phyloP scores from a whole-genome alignment of 768 basidiomycete species.

The Serendipita sp. region DNA sequence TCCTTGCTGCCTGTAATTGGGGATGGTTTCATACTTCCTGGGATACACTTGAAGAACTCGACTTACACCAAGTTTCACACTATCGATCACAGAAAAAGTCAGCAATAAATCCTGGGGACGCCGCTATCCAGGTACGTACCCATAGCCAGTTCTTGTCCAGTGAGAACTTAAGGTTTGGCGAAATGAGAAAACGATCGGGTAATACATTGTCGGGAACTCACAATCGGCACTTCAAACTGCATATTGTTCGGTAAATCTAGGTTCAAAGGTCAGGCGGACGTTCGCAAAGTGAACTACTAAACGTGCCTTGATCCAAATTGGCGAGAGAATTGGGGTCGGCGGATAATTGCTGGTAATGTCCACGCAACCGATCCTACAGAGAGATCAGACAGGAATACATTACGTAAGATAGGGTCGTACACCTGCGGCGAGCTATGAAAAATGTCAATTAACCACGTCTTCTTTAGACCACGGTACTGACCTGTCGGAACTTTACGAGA shows the following conservation, averaged over 20 bases:
- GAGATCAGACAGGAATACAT: neutral
- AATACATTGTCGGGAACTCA: constrained; percentile 25
- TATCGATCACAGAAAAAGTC: constrained; percentile 16
- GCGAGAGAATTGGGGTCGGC: constrained; percentile 88
- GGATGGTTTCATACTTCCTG: neutral
- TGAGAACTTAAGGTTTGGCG: constrained; percentile 42
- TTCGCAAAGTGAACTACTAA: neutral
- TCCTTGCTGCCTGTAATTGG: constrained; percentile 54
- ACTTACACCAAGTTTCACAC: constrained; percentile 98
- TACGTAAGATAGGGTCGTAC: constrained; percentile 20
- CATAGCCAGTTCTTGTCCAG: constrained; percentile 91
- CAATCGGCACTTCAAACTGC: constrained; percentile 83
- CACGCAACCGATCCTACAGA: constrained; percentile 65
- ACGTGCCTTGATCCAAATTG: constrained; percentile 78
- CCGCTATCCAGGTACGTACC: constrained; percentile 32
- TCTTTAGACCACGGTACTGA: constrained; percentile 28
- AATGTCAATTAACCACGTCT: neutral
- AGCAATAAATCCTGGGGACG: constrained; percentile 1
- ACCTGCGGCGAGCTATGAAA: constrained; percentile 37
- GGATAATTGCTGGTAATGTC: constrained; percentile 84
- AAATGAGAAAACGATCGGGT: neutral
- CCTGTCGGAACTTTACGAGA: constrained; percentile 85
- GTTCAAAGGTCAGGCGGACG: neutral
- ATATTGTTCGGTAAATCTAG: constrained; percentile 91
- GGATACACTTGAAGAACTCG: neutral